Evolutionary conservation across 75 land plant genomes (phyloP), one percentile per base, ranked within the genome.

Genomic region (Adiantum capillusveneris): DNA sequence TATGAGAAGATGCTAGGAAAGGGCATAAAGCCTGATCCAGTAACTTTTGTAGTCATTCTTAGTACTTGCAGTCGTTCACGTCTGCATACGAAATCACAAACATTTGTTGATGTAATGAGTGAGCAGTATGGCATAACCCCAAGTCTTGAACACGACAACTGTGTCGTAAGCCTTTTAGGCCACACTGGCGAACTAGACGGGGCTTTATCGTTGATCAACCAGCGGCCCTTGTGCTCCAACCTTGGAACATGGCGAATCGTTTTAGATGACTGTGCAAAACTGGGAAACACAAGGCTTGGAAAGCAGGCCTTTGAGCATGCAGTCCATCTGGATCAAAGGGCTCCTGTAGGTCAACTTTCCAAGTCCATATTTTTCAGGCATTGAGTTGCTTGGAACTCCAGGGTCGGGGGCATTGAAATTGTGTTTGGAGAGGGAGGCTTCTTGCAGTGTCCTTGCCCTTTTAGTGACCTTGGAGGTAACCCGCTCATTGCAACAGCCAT

Each of bases 11-110:
- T 59, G 61, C 39, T 51, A 55, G 44, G 45, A 11, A 21, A 17
- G 1, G 81, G 67, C 13, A 65, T 75, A 20, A 43, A 21, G 11
- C 79, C 76, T n/a, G 66, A 72, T 46, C 77, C 77, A 29, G 76
- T 68, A 25, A 79, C 85, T 12, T 72, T 77, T 42, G 66, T 69
- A 0, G 63, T 81, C 37, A 58, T 75, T 59, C 34, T 59, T 16
- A 36, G 7, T 12, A 53, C 61, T 6, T 59, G 61, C 34, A 36
- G 16, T 3, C 39, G 19, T 19, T 14, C 24, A 3, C 9, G 61
- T 36, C 6, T 36, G 34, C 9, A 31, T 17, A 30, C 25, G 3
- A 31, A 31, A 30, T 9, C n/a, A 22, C 24, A 27, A 24, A 54
- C 25, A 6, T 55, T 63, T 13, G 70, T 71, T 34, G 27, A 41